These are phyloP conservation scores for Aspergillus terreus DNA, from an alignment of 2,329 filamentous ascomycete species.

Conservation along the genomic window DNA sequence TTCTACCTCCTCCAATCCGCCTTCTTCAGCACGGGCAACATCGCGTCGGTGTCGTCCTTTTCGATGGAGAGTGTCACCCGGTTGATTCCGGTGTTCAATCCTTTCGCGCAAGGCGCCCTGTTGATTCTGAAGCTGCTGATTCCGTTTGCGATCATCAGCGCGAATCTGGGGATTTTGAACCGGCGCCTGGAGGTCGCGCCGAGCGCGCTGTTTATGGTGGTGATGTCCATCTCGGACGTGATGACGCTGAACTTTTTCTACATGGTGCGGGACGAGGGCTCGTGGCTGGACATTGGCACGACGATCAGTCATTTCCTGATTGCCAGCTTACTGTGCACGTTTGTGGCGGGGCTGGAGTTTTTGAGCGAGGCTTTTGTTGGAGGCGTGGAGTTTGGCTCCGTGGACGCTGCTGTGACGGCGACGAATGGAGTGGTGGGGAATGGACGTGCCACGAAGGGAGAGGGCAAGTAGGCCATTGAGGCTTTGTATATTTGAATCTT, in stretches of 20 bases:
- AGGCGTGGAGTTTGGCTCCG: conserved; percentile 61
- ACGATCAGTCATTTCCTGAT: conserved; percentile 96
- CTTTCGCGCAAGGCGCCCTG: conserved; percentile 84
- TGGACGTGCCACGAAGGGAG: neutral
- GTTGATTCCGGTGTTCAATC: conserved; percentile 87
- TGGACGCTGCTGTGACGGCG: conserved; percentile 8
- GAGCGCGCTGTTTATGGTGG: conserved; percentile 87
- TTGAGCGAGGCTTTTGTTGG: conserved; percentile 78
- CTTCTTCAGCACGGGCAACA: conserved; percentile 95
- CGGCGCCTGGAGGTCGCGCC: conserved; percentile 77
- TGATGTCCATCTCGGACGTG: conserved; percentile 87
- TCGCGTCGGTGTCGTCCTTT: conserved; percentile 90
- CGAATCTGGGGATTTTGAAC: conserved; percentile 92
- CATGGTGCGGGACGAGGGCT: conserved; percentile 93
- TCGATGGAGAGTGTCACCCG: conserved; percentile 85
- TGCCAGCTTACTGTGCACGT: conserved; percentile 82
- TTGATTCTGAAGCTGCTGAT: conserved; percentile 87
- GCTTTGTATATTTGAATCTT: too few relatives aligned
- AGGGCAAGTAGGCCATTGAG: neutral
- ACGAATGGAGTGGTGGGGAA: conserved; percentile 9
- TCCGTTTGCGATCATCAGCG: conserved; percentile 87
- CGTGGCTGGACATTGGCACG: conserved; percentile 95
- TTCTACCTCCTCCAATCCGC: conserved; percentile 90
- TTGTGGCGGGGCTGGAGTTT: conserved; percentile 82
- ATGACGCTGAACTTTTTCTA: conserved; percentile 96